These are phyloP conservation scores for Alternaria solani DNA, from an alignment of 2,329 filamentous ascomycete genomes.

Conservation along the genomic window DNA sequence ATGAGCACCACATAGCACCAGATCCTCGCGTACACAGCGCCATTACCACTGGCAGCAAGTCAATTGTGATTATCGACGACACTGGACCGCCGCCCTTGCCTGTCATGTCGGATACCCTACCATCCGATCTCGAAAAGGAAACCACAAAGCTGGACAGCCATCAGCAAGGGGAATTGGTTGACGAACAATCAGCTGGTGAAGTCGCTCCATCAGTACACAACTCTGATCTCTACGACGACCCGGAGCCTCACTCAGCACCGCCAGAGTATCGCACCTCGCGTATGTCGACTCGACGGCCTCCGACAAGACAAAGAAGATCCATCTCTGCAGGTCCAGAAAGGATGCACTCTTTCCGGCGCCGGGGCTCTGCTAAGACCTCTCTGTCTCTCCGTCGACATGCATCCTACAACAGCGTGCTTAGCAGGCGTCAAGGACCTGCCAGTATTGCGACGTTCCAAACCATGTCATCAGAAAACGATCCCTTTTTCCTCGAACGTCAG, in stretches of 20 bases:
- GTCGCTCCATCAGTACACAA: slow-evolving; percentile 16
- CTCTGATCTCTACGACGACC: slow-evolving; percentile 32
- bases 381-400: slow-evolving; percentile 62
- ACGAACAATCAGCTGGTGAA: slow-evolving; percentile 24
- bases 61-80: slow-evolving; percentile 85
- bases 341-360: slow-evolving; percentile 48
- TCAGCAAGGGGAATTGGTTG: slow-evolving; percentile 27
- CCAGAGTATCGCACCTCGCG: slow-evolving; percentile 32
- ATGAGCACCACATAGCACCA: slow-evolving; percentile 25
- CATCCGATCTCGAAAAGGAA: slow-evolving; percentile 22
- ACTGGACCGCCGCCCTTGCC: slow-evolving; percentile 65
- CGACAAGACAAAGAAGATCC: slow-evolving; percentile 34
- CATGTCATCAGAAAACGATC: slow-evolving; percentile 54
- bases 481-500: slow-evolving; percentile 49
- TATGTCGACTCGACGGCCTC: slow-evolving; percentile 26
- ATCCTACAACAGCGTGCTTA: slow-evolving; percentile 67
- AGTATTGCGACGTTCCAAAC: slow-evolving; percentile 66
- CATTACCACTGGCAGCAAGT: slow-evolving; percentile 84
- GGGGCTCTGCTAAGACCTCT: slow-evolving; percentile 41
- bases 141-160: slow-evolving; percentile 5
- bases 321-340: slow-evolving; percentile 43
- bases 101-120: slow-evolving; percentile 62
- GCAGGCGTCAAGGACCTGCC: slow-evolving; percentile 60
- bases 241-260: slow-evolving; percentile 14
- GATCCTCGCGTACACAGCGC: slow-evolving; percentile 57